Evolutionary conservation across 129 eudicot species (phyloP).

Genomic region (Flaveria ramosissima): DNA sequence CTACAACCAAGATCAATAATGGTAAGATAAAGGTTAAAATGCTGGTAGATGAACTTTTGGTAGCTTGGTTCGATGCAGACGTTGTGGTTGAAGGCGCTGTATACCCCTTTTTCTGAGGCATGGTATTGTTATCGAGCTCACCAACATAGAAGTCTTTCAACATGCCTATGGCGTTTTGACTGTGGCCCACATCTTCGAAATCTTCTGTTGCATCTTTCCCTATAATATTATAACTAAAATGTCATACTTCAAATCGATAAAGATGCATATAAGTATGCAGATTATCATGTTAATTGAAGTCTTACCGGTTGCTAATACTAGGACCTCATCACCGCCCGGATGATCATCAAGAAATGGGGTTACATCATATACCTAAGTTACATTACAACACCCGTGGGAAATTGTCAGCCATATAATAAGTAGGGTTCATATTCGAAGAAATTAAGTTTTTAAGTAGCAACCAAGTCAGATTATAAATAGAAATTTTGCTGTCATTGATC

Average conservation of each 20-base stretch:
- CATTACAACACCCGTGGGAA: background rate
- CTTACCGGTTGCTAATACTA: slow-evolving; percentile 63
- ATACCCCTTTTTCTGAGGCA: slow-evolving; percentile 33
- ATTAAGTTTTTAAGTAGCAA: background rate
- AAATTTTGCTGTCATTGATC: background rate
- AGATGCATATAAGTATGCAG: background rate
- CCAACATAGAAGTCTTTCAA: slow-evolving; percentile 66
- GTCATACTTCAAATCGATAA: background rate
- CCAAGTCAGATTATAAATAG: background rate
- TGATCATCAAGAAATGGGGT: slow-evolving; percentile 75
- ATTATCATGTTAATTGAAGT: background rate
- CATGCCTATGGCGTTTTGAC: slow-evolving; percentile 46
- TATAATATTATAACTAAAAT: slow-evolving; percentile 20
- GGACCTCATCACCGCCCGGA: slow-evolving; percentile 84
- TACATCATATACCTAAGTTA: slow-evolving; percentile 66
- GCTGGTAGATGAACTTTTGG: slow-evolving; percentile 43
- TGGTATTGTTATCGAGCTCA: slow-evolving; percentile 47
- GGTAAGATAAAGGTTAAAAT: slow-evolving; percentile 51
- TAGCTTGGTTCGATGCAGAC: slow-evolving; percentile 27
- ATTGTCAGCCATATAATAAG: background rate
- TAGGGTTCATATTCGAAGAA: background rate
- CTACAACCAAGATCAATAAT: slow-evolving; percentile 57
- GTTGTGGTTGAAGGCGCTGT: slow-evolving; percentile 25
- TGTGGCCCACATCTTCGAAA: slow-evolving; percentile 82
- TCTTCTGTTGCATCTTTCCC: slow-evolving; percentile 91